These are phyloP conservation scores for Kwoniella pini DNA, from an alignment of 768 basidiomycete species.

Conservation along the genomic window DNA sequence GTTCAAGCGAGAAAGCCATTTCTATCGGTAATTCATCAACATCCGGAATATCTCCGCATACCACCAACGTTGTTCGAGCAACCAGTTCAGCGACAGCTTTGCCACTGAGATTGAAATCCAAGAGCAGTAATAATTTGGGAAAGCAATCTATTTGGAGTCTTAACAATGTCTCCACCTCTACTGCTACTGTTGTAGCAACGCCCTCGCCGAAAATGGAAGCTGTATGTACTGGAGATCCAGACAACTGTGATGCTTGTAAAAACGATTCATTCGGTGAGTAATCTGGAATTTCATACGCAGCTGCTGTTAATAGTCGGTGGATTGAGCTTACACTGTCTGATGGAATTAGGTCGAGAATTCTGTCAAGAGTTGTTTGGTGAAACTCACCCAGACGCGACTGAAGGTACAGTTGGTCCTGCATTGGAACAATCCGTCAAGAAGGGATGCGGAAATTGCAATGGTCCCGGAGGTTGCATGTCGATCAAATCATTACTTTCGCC, in stretches of 20 bases:
- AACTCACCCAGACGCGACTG: conserved; percentile 4
- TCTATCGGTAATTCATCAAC: conserved; percentile 11
- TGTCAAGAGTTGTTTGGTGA: conserved; percentile 37
- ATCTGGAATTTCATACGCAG: background rate
- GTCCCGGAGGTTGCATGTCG: conserved; percentile 28
- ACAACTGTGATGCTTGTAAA: conserved; percentile 46
- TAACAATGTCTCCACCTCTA: background rate
- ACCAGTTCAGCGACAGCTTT: conserved; percentile 23
- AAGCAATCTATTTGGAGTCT: conserved; percentile 35
- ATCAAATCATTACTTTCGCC: conserved; percentile 28
- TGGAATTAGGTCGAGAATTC: conserved; percentile 46
- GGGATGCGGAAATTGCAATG: conserved; percentile 2
- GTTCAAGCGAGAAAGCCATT: conserved; percentile 11
- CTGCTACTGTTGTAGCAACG: background rate
- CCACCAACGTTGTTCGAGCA: conserved; percentile 1
- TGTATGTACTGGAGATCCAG: conserved; percentile 48
- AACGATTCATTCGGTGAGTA: conserved; percentile 45
- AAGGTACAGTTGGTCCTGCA: background rate
- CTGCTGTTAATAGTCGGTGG: background rate
- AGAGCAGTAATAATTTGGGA: conserved; percentile 3
- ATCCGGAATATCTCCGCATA: background rate
- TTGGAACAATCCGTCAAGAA: background rate
- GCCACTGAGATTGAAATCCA: conserved; percentile 25
- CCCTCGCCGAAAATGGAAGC: conserved; percentile 22
- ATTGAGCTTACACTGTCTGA: background rate